Evolutionary conservation across 345 rosid genomes (phyloP).

Genomic region (Leavenworthia alabamica): DNA sequence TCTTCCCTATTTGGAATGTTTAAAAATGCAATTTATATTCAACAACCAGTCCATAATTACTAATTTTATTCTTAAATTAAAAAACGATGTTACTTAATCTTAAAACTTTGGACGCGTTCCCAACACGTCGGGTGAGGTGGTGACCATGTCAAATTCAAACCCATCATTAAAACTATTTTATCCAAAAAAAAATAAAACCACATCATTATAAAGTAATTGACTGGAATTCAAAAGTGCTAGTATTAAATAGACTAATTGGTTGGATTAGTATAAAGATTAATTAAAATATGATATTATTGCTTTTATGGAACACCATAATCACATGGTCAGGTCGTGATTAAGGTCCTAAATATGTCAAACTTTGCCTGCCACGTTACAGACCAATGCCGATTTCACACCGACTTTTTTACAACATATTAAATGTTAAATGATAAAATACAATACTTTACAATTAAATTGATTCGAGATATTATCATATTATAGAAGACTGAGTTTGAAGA

Average conservation of each 20-base stretch:
- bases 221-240: not conserved
- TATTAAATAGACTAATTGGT: not conserved
- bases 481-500: not conserved
- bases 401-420: not conserved
- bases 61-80: no score
- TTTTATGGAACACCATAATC: not conserved
- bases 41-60: not conserved
- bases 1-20: no score
- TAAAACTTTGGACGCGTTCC: not conserved
- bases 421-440: not conserved
- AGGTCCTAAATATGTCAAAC: conserved; percentile 20
- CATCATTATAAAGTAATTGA: not conserved
- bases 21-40: not conserved
- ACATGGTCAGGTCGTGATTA: conserved; percentile 22
- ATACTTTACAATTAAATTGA: not conserved
- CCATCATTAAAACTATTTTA: not conserved
- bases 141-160: conserved; percentile 4
- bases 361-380: conserved; percentile 26
- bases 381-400: conserved; percentile 11
- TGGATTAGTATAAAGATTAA: not conserved
- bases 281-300: not conserved
- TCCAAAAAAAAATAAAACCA: not conserved
- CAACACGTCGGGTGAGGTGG: not conserved
- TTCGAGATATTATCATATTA: not conserved
- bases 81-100: not conserved